Conservation (phyloP, 2,329 filamentous ascomycete genomes). For the Fusarium decemcellulare region DNA sequence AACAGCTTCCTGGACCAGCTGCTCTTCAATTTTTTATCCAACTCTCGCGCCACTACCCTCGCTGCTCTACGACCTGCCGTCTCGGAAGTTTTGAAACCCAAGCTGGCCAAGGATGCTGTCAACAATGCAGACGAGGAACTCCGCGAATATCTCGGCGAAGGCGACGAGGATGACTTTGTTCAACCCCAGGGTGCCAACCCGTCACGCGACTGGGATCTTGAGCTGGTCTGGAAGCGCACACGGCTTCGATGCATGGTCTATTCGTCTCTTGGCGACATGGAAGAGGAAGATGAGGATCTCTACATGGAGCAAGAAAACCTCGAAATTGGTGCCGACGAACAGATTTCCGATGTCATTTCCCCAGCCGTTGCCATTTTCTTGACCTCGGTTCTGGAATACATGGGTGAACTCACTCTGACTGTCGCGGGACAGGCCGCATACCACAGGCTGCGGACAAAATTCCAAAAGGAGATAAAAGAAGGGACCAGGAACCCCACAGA, state of each 20-base stretch:
- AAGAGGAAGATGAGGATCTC: conserved; percentile 96
- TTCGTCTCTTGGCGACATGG: conserved; percentile 94
- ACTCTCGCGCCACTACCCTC: conserved; percentile 84
- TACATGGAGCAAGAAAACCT: conserved; percentile 87
- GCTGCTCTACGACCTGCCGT: conserved; percentile 84
- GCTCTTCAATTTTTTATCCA: conserved; percentile 89
- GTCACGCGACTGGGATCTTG: conserved; percentile 84
- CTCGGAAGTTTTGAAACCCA: conserved; percentile 87
- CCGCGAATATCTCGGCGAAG: conserved; percentile 86
- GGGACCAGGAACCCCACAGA: conserved; percentile 62
- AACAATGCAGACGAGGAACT: conserved; percentile 88
- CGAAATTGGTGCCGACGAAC: conserved; percentile 69
- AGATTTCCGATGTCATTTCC: conserved; percentile 79
- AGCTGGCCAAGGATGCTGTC: conserved; percentile 88
- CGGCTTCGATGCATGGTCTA: conserved; percentile 98
- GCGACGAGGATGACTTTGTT: conserved; percentile 79
- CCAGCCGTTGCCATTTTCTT: conserved; percentile 96
- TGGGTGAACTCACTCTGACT: conserved; percentile 92
- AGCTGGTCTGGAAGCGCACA: conserved; percentile 94
- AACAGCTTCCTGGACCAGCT: conserved; percentile 96
- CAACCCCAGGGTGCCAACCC: conserved; percentile 65
- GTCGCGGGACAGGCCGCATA: conserved; percentile 89
- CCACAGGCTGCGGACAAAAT: conserved; percentile 72
- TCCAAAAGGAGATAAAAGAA: conserved; percentile 72
- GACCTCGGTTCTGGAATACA: conserved; percentile 93